Percentiles rank a stretch among this genome's conserved stretches.
phyloP scores from a whole-genome alignment of 1,284 basidiomycete species.

The Chiua sp. region DNA sequence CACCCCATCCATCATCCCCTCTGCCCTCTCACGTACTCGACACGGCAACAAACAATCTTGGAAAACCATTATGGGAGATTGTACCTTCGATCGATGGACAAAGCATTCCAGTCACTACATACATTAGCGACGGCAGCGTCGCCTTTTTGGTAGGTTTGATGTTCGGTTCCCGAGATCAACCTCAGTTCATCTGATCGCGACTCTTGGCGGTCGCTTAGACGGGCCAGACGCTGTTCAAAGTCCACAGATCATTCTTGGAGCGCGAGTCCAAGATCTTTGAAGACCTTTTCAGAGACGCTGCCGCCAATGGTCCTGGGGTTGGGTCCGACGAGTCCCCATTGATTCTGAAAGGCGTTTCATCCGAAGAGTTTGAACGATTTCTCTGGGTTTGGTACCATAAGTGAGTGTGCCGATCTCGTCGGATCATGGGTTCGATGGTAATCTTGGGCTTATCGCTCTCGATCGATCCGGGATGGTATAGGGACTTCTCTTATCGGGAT shows the following conservation, averaged over 20 bases:
- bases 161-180: not conserved
- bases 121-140: slow-evolving; percentile 25
- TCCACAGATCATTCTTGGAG: slow-evolving; percentile 69
- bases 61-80: slow-evolving; percentile 13
- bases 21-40: not conserved
- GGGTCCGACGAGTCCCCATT: slow-evolving; percentile 48
- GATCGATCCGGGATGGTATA: slow-evolving; percentile 3
- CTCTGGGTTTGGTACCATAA: slow-evolving; percentile 76
- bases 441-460: not conserved
- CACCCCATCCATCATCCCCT: not conserved
- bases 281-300: slow-evolving; percentile 46
- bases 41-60: not conserved
- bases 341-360: slow-evolving; percentile 53
- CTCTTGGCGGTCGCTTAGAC: slow-evolving; percentile 45
- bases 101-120: slow-evolving; percentile 19
- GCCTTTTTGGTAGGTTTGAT: slow-evolving; percentile 24
- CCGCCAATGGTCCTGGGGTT: slow-evolving; percentile 39
- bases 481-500: slow-evolving; percentile 28
- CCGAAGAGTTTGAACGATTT: slow-evolving; percentile 59
- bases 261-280: slow-evolving; percentile 63
- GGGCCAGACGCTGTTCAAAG: slow-evolving; percentile 53
- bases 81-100: not conserved
- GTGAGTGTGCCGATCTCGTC: slow-evolving; percentile 38
- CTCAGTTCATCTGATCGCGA: slow-evolving; percentile 11
- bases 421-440: not conserved